Base-by-base conservation (phyloP, 768 basidiomycete genomes). In the Lyophyllum atratum region DNA sequence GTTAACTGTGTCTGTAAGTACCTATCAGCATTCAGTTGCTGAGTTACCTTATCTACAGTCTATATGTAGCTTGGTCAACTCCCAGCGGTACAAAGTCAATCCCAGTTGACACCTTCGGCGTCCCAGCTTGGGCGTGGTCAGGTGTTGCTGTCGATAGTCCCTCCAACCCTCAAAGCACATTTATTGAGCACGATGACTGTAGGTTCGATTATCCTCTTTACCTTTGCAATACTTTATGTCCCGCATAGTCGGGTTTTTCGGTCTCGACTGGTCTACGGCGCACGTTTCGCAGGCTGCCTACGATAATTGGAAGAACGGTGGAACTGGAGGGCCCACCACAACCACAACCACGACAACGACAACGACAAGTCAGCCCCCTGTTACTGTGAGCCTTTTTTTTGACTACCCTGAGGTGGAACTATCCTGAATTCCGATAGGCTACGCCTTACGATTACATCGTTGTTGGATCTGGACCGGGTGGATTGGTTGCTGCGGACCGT, bases 161-260 rank as follows among this genome's bases (percentile, higher is more conserved):
- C 2, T 65, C 82, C 5, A 73, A 85, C 63, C 76, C 84, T 8
- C 64, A 78, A 34, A 82, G 79, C 58, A 77, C 75, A 19, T 83
- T 86, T 66, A 60, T 67, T 11, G 80, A 85, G 63, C 85, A 87
- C 70, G 82, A 79, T 9, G 83, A 85, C 61, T 85, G 84, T 85
- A 60, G 63, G 80, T 62, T 17, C 31, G 15, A 46, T 28, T 52
- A 34, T 19, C 15, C 34, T 37, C 9, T 10, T 28, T 24, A 43
- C 25, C 37, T 25, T 14, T 55, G 12, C 17, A 3, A 24, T 48
- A 8, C 46, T 50, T n/a, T 42, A 14, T 22, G 44, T 45, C 53
- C n/a, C 48, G 39, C 55, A 8, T 54, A 85, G 84, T 85, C 63
- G 84, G 84, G 5, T 85, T 86, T 72, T 87, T 76, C 66, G 85